Base-by-base conservation (phyloP, 2,329 filamentous ascomycete species). In the Coniochaeta sp. region DNA sequence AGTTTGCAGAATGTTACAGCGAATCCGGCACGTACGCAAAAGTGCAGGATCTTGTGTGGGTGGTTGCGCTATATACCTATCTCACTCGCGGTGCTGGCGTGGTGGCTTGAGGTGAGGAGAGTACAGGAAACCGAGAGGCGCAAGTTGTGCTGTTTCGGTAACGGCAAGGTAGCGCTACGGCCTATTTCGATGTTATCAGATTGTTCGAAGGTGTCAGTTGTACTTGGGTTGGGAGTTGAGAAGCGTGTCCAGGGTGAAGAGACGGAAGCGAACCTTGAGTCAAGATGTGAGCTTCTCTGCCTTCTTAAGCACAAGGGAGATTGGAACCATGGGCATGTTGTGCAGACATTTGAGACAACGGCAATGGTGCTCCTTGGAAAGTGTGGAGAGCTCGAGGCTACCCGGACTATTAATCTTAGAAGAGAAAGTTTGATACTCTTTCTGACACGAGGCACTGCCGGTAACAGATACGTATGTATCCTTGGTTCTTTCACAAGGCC, bases 271-370 rank as follows among this genome's bases (percentile, higher is more conserved):
- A 52, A 5, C 30, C 30, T 36, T 17, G 54, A 56, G 54, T 56
- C 54, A 14, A 56, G 54, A 22, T 56, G 54, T 10, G 54, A 56
- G 16, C 30, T 26, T 26, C 24, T 12, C 22, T 34, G 54, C 34
- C 54, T 56, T 34, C 54, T 56, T 56, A 56, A 56, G 32, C 34
- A 28, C 54, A 7, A 22, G 30, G 24, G 34, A 36, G 34, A 10
- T 17, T 56, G 65, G 66, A 63, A 66, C 63, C 63, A 30, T 52
- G 63, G 66, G 67, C 65, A 63, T 69, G 74, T 77, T 67, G 75
- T 66, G 75, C 74, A 77, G 72, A 72, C 67, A 66, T 72, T 75
- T 69, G 74, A 78, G 75, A 77, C 75, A 77, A 70, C 69, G 70
- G 71, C 68, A 70, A 68, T 72, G 68, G 66, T 66, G 68, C 69